These are phyloP conservation scores for Nothopassalora personata DNA, from an alignment of 2,329 filamentous ascomycete species.

Conservation along the genomic window DNA sequence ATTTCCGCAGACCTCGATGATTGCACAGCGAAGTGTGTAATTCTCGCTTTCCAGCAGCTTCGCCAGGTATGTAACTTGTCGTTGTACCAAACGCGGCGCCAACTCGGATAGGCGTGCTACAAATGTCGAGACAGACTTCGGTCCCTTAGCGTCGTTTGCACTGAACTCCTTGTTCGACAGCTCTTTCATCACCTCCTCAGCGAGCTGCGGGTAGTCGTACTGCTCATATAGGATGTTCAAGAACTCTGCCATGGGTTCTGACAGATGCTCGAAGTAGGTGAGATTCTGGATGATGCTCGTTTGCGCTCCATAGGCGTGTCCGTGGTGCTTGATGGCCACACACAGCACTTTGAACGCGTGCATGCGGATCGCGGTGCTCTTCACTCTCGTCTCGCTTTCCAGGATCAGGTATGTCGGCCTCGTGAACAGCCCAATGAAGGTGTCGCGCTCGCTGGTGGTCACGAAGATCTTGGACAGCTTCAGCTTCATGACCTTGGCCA, in stretches of 20 bases:
- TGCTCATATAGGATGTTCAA: conserved; percentile 92
- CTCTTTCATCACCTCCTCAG: conserved; percentile 88
- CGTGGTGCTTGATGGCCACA: conserved; percentile 94
- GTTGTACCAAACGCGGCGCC: conserved; percentile 85
- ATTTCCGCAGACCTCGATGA: conserved; percentile 97
- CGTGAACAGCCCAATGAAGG: conserved; percentile 86
- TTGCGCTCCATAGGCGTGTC: conserved; percentile 92
- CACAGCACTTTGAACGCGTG: conserved; percentile 96
- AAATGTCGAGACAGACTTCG: conserved; percentile 93
- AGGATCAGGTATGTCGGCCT: conserved; percentile 88
- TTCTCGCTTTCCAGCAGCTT: conserved; percentile 97
- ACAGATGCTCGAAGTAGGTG: conserved; percentile 97
- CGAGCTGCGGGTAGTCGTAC: conserved; percentile 93
- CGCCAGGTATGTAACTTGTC: conserved; percentile 91
- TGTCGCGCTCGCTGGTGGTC: conserved; percentile 93
- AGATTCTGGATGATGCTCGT: conserved; percentile 96
- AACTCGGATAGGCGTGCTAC: conserved; percentile 90
- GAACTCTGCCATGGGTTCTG: conserved; percentile 98
- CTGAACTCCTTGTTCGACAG: conserved; percentile 98
- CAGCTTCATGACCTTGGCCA: conserved; percentile 92
- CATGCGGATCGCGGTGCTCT: conserved; percentile 85
- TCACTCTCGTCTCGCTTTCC: conserved; percentile 88
- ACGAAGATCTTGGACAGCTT: conserved; percentile 90
- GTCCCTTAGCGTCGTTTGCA: conserved; percentile 88
- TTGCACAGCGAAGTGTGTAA: conserved; percentile 84